These are phyloP conservation scores for Dictyostelium firmibasis DNA, from an alignment of 78 protist species.

Conservation along the genomic window DNA sequence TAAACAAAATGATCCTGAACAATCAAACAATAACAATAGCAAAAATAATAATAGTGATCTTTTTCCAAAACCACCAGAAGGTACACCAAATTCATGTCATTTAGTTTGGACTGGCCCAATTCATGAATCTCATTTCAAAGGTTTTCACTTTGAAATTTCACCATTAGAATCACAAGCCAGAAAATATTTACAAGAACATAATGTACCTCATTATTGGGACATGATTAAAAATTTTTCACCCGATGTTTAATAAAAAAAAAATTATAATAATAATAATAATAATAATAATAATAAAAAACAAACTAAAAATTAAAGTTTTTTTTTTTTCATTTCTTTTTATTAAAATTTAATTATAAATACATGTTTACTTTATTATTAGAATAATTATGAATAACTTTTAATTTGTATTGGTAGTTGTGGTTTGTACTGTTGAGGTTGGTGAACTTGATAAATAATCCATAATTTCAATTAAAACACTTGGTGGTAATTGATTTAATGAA, in stretches of 20 bases:
- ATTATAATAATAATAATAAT: not conserved
- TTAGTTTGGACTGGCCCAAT: constrained; percentile 78
- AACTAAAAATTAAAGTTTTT: no score
- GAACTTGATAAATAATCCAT: not conserved
- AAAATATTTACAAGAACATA: constrained; percentile 29
- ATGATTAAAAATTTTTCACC: constrained; percentile 36
- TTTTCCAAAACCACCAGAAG: not conserved
- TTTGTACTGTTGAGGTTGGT: not conserved
- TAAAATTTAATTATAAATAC: no score
- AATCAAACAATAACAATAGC: not conserved
- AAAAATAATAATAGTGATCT: not conserved
- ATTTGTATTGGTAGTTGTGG: not conserved
- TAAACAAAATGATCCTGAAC: not conserved
- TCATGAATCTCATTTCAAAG: constrained; percentile 22
- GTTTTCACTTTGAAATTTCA: not conserved
- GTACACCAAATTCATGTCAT: constrained; percentile 31
- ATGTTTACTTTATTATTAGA: no score
- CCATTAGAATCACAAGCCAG: constrained; percentile 48
- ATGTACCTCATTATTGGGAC: constrained; percentile 71
- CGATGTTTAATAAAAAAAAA: not conserved
- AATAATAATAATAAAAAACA: no score
- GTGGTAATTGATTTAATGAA: not conserved
- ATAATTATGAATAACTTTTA: no score
- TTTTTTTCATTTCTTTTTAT: no score
- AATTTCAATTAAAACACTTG: constrained; percentile 1